These are phyloP conservation scores for Astrephomene gubernaculifera DNA, from an alignment of 139 green algal species.

Conservation along the genomic window DNA sequence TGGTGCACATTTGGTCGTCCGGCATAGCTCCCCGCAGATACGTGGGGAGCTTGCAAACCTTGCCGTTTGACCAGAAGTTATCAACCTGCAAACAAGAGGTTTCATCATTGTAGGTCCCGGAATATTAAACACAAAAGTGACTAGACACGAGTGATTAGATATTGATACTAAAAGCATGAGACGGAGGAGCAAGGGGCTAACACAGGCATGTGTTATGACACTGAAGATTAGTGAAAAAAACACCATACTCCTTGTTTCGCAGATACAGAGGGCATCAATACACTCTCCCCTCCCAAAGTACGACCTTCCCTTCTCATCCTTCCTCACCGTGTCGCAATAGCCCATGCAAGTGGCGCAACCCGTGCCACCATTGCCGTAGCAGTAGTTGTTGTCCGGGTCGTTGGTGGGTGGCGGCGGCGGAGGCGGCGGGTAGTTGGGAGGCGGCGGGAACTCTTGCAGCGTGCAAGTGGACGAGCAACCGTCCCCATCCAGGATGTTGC, in stretches of 20 bases:
- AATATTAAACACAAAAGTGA: no score
- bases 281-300: not conserved
- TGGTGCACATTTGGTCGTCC: not conserved
- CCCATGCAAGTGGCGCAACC: conserved; percentile 26
- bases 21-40: not conserved
- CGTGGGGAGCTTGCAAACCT: conserved; percentile 17
- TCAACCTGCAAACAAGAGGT: conserved; percentile 4
- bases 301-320: not conserved
- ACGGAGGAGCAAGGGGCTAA: not conserved
- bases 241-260: not conserved
- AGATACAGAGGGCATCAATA: not conserved
- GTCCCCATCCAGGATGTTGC: conserved; percentile 27
- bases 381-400: not conserved
- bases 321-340: conserved; percentile 7
- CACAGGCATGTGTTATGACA: not conserved
- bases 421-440: not conserved
- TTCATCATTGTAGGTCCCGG: no score
- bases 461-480: conserved; percentile 27
- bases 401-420: conserved; percentile 11
- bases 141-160: no score
- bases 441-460: not conserved
- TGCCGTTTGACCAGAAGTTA: not conserved
- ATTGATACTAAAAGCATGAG: no score
- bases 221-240: not conserved
- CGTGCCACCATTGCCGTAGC: not conserved